Evolutionary conservation across 176 grass and related monocot genomes (phyloP), one percentile per base, ranked within the genome.

Genomic region (Ensete glaucum): DNA sequence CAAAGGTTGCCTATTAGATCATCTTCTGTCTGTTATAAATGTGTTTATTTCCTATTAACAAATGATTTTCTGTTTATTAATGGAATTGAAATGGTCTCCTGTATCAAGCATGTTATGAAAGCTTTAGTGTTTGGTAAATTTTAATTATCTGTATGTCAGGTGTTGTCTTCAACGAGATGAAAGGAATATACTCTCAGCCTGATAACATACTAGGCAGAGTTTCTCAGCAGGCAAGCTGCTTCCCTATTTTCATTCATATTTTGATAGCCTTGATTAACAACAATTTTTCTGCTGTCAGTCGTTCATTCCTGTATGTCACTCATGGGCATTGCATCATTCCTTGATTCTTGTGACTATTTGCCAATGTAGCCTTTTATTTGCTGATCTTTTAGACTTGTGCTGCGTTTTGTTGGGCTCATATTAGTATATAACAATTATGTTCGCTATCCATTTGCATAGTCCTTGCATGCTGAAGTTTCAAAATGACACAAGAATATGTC

Each of bases 101-200:
- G 16, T 20, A 17, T 60, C 57, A 60, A 60, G 49, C 70, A 53
- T 7, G 12, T 54, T 26, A 0, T 29, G 10, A 10, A 24, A 58
- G 12, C 17, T 43, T 17, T 19, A 50, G 17, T 70, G 20, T 73
- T 55, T 22, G 15, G 34, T 43, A 55, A 5, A 13, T 53, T 29
- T n/a, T 74, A 17, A 17, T 20, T 1, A 21, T 72, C 50, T 3
- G 49, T 14, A 81, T 73, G 85, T 73, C 73, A 99, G 95, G 95
- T 84, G 95, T 99, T 50, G 95, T 99, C 50, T 99, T 99, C 80
- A 99, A 99, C 79, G 95, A 99, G 86, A 99, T 99, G 95, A 99
- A 99, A 89, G 90, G 95, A 86, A 86, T 99, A 73, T 94, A 99
- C 75, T 99, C 95, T 78, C 95, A 99, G 78, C 95, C 88, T 16